These are phyloP conservation scores for Pythium pyrilobum DNA, from an alignment of 352 stramenopile species.

Conservation along the genomic window DNA sequence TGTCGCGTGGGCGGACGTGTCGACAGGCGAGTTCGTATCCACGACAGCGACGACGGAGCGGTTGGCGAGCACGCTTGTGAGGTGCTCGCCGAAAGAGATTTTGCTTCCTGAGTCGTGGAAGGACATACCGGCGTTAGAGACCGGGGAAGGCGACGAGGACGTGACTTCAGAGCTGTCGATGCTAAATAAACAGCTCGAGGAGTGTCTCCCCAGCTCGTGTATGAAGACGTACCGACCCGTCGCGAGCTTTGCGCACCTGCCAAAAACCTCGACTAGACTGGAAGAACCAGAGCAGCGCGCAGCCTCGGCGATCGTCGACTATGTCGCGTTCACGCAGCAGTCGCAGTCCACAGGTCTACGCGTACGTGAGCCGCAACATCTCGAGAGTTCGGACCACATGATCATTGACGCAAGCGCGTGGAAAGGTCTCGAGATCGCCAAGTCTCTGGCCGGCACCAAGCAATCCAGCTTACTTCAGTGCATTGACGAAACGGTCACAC, in stretches of 20 bases:
- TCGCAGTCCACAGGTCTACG: conserved; percentile 17
- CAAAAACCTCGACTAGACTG: conserved; percentile 17
- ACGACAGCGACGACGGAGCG: conserved; percentile 53
- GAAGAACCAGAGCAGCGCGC: background rate
- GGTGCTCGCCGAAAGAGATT: conserved; percentile 66
- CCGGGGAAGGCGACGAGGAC: background rate
- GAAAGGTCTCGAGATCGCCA: conserved; percentile 62
- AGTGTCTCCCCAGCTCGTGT: conserved; percentile 37
- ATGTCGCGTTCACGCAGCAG: conserved; percentile 60
- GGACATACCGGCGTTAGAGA: too few species aligned
- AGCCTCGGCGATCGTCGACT: conserved; percentile 53
- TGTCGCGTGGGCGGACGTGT: conserved; percentile 70
- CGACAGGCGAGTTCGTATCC: conserved; percentile 72
- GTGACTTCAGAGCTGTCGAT: background rate
- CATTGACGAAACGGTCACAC: conserved; percentile 60
- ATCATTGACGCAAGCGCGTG: conserved; percentile 75
- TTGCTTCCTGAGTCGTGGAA: conserved; percentile 33
- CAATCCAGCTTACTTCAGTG: conserved; percentile 52
- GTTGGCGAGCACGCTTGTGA: conserved; percentile 47
- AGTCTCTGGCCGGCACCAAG: conserved; percentile 55
- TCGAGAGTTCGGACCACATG: conserved; percentile 70
- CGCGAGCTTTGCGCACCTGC: background rate
- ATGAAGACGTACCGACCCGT: conserved; percentile 58
- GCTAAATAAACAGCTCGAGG: conserved; percentile 23
- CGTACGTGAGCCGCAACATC: conserved; percentile 38